These are phyloP conservation scores for Fomitiporia mediterranea DNA, from an alignment of 1,284 basidiomycete species.

Conservation along the genomic window DNA sequence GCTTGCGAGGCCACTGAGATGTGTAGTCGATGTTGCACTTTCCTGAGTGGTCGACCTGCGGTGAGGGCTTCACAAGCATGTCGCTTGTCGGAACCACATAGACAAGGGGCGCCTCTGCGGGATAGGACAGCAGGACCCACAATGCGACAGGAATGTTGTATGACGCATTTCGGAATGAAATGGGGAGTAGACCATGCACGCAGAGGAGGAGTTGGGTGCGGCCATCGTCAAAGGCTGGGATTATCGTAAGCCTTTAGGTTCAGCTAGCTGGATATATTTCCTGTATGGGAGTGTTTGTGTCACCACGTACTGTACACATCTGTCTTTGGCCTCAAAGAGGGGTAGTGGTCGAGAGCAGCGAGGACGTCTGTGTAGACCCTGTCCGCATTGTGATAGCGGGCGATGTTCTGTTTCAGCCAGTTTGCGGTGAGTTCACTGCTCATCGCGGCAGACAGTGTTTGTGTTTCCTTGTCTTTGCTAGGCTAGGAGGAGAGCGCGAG, in stretches of 20 bases:
- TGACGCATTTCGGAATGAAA: conserved; percentile 66
- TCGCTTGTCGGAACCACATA: conserved; percentile 93
- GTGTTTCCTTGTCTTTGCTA: background rate
- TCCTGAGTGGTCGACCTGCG: conserved; percentile 82
- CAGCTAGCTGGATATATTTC: conserved; percentile 17
- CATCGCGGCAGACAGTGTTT: conserved; percentile 21
- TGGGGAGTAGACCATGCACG: conserved; percentile 87
- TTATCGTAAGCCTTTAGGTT: conserved; percentile 15
- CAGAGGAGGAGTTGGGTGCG: conserved; percentile 88
- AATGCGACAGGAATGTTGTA: conserved; percentile 95
- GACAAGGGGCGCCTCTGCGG: conserved; percentile 76
- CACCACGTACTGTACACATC: conserved; percentile 87
- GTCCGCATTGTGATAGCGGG: conserved; percentile 54
- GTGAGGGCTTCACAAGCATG: conserved; percentile 83
- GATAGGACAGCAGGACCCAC: conserved; percentile 86
- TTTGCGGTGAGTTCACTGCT: conserved; percentile 39
- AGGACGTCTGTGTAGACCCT: conserved; percentile 61
- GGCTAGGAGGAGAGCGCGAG: background rate
- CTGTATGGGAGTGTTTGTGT: conserved; percentile 4
- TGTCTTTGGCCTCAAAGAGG: conserved; percentile 80
- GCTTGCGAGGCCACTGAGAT: conserved; percentile 75
- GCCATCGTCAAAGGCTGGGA: conserved; percentile 87
- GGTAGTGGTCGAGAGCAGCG: conserved; percentile 51
- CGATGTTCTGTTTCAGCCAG: conserved; percentile 74
- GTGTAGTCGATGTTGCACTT: conserved; percentile 66